A percentile compares a stretch with the other conserved stretches of the same genome.
These are phyloP conservation scores for Pisolithus thermaeus DNA, from an alignment of 1,284 basidiomycete genomes.

Conservation along the genomic window DNA sequence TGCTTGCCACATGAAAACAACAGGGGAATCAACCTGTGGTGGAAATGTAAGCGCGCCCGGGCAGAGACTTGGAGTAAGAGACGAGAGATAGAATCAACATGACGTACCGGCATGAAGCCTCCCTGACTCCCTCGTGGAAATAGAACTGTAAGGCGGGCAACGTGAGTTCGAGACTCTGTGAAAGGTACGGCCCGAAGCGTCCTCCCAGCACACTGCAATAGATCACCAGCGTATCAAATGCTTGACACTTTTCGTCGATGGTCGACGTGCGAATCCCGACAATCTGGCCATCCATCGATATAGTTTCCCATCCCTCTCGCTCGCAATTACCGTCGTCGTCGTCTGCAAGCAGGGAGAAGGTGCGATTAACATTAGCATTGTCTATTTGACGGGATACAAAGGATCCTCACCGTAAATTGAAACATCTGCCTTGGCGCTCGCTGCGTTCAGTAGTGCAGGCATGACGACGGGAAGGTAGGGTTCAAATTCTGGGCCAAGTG, in stretches of 20 bases:
- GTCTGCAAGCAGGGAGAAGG: slow-evolving; percentile 24
- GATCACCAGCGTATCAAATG: slow-evolving; percentile 78
- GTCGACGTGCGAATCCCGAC: slow-evolving; percentile 75
- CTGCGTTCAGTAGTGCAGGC: slow-evolving; percentile 69
- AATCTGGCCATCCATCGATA: slow-evolving; percentile 68
- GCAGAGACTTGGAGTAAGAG: not conserved
- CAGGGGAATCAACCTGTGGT: slow-evolving; percentile 63
- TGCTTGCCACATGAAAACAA: slow-evolving; percentile 66
- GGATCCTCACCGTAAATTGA: slow-evolving; percentile 59
- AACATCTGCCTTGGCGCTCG: slow-evolving; percentile 74
- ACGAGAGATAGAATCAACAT: not conserved
- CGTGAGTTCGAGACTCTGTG: slow-evolving; percentile 64
- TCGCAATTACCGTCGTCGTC: slow-evolving; percentile 53
- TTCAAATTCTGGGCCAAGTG: slow-evolving; percentile 75
- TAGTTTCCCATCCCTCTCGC: slow-evolving; percentile 71
- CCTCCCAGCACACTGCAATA: slow-evolving; percentile 68
- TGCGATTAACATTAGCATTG: not conserved
- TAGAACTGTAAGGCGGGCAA: slow-evolving; percentile 67
- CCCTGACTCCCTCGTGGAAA: slow-evolving; percentile 79
- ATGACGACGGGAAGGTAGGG: slow-evolving; percentile 80
- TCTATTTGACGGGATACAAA: not conserved
- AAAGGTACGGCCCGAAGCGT: slow-evolving; percentile 68
- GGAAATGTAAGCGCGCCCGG: not conserved
- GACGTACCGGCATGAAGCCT: slow-evolving; percentile 42
- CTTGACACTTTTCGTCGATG: slow-evolving; percentile 83